Conservation (phyloP, 192 early-diverging fungal genomes). For the Funneliformis geosporum region DNA sequence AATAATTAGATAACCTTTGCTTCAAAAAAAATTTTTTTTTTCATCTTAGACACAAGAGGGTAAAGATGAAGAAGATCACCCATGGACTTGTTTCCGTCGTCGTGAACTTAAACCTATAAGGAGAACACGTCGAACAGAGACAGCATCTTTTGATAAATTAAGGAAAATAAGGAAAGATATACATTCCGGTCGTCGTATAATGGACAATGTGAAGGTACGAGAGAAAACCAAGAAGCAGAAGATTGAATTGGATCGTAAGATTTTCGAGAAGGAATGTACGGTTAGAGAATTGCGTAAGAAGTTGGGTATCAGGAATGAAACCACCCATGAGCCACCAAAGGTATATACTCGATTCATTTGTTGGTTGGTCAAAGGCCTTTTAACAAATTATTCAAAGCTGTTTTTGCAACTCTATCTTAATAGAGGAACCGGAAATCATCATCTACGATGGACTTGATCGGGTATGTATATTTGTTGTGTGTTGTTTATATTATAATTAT, state of each 20-base stretch:
- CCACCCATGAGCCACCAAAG: background rate
- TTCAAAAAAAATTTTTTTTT: slow-evolving; percentile 33
- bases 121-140: slow-evolving; percentile 85
- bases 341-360: background rate
- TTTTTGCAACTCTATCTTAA: slow-evolving; percentile 35
- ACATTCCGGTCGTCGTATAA: slow-evolving; percentile 68
- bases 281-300: slow-evolving; percentile 65
- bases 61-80: slow-evolving; percentile 74
- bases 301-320: slow-evolving; percentile 70
- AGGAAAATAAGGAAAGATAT: slow-evolving; percentile 79
- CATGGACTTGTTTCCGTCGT: slow-evolving; percentile 96
- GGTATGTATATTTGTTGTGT: slow-evolving; percentile 33
- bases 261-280: slow-evolving; percentile 69
- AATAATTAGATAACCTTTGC: slow-evolving; percentile 14
- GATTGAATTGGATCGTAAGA: slow-evolving; percentile 71
- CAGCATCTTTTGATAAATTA: slow-evolving; percentile 83
- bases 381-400: slow-evolving; percentile 36
- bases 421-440: slow-evolving; percentile 48
- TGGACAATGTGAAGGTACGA: slow-evolving; percentile 79
- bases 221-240: slow-evolving; percentile 77
- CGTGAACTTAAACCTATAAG: slow-evolving; percentile 87
- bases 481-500: background rate
- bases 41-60: slow-evolving; percentile 56
- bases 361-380: background rate
- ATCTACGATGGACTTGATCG: slow-evolving; percentile 35